These are phyloP conservation scores for Potentilla sterilis DNA, from an alignment of 306 rosid genomes.

Conservation along the genomic window DNA sequence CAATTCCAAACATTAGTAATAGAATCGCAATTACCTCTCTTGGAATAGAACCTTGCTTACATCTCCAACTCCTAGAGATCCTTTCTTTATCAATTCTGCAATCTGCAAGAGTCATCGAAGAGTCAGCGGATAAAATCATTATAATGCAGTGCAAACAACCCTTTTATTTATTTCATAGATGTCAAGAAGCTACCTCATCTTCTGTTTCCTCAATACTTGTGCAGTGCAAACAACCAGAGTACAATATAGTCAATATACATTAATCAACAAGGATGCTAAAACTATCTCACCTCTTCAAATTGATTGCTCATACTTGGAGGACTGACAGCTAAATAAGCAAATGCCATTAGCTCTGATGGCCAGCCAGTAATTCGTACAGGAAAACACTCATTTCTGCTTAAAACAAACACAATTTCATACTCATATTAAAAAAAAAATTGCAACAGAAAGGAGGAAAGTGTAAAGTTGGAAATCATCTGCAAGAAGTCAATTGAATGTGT, in stretches of 20 bases:
- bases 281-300: conserved; percentile 71
- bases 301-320: conserved; percentile 76
- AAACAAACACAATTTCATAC: conserved; percentile 21
- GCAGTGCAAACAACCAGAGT: too few species aligned
- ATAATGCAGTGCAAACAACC: conserved; percentile 22
- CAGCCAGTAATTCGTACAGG: conserved; percentile 88
- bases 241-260: neutral
- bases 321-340: conserved; percentile 84
- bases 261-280: conserved; percentile 7
- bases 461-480: neutral
- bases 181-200: conserved; percentile 59
- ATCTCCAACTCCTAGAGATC: conserved; percentile 67
- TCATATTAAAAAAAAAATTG: neutral
- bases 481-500: conserved; percentile 1
- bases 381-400: conserved; percentile 70
- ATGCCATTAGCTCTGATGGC: conserved; percentile 91
- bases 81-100: conserved; percentile 76
- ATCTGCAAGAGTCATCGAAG: conserved; percentile 45
- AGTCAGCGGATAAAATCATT: conserved; percentile 12
- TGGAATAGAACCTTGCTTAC: conserved; percentile 87
- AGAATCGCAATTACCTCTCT: conserved; percentile 19
- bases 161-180: neutral
- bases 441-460: neutral
- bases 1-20: too few species aligned
- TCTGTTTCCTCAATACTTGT: conserved; percentile 66